Base-by-base conservation (phyloP, 345 rosid genomes). In the Syzygium jambos region DNA sequence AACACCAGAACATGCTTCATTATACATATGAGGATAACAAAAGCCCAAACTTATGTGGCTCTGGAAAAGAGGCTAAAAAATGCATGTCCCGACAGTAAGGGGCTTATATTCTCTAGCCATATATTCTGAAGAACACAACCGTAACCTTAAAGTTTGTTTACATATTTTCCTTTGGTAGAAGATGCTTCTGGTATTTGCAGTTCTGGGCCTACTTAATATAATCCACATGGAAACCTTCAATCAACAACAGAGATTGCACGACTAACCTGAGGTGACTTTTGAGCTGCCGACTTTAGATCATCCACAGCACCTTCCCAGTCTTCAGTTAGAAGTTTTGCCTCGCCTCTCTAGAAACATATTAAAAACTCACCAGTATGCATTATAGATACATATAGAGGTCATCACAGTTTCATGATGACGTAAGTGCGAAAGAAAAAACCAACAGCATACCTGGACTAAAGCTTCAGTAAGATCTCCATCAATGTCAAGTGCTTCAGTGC, bases 231-330 rank as follows among this genome's bases (percentile, higher is more conserved):
- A 11, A 38, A 73, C 82, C 49, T 73, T 73, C 49, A 38, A 38
- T 34, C 49, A 73, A 52, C 59, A 78, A 14, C 49, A 85, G 63
- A 88, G 51, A 84, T 34, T 77, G 78, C 41, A 38, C 43, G 29
- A 90, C 95, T 63, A 91, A 98, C 99, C 98, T 96, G 98, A 84
- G 99, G 96, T 41, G 96, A 96, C 85, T 87, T 88, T 90, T 96
- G 94, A 89, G 99, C 98, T 17, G 98, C 99, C 51, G 94, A 88
- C 88, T 96, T 96, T 59, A 96, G 89, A 92, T 98, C 99, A 63
- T 93, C 95, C 84, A 98, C 96, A 52, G 99, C 99, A 89, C 99
- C 99, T 94, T 96, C 99, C 97, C 97, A 98, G 87, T 98, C 99
- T 93, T 98, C 99, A 7, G 91, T 91, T 90, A 98, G 91, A 85